Evolutionary conservation across 2,329 filamentous ascomycete species (phyloP).

Genomic region (Fusarium sterilihyphosum): DNA sequence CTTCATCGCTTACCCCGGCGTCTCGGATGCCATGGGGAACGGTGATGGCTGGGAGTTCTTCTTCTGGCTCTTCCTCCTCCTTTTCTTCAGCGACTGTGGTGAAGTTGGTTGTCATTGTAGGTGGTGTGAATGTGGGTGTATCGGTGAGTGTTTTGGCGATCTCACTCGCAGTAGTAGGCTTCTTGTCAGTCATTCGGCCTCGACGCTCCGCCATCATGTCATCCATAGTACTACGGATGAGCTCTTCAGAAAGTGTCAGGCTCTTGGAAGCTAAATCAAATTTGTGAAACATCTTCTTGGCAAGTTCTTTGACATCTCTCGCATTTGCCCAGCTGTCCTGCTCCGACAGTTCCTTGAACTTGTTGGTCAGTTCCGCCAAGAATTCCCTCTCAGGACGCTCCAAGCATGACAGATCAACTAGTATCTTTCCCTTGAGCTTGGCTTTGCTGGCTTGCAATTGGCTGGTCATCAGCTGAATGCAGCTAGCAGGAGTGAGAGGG

Average conservation of each 20-base stretch:
- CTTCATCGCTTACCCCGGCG: conserved; percentile 64
- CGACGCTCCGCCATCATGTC: conserved; percentile 37
- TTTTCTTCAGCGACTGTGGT: neutral
- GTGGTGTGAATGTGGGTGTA: neutral
- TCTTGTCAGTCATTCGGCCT: conserved; percentile 23
- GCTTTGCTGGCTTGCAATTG: conserved; percentile 52
- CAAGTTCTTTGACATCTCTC: conserved; percentile 67
- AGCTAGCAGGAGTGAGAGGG: conserved; percentile 54
- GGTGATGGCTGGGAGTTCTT: neutral
- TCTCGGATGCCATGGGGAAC: conserved; percentile 55
- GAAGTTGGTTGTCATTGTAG: neutral
- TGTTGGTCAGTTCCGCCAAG: conserved; percentile 6
- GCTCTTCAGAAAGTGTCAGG: conserved; percentile 29
- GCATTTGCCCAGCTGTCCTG: conserved; percentile 70
- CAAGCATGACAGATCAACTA: conserved; percentile 40
- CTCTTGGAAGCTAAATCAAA: conserved; percentile 23
- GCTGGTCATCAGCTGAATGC: conserved; percentile 47
- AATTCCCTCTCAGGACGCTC: conserved; percentile 30
- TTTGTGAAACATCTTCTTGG: conserved; percentile 58
- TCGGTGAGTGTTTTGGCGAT: fast-evolving
- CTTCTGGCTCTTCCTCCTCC: neutral
- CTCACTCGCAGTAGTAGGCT: neutral
- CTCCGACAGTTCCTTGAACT: conserved; percentile 53
- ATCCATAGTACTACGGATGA: conserved; percentile 29
- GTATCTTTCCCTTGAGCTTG: conserved; percentile 28